Conservation (phyloP, 2,329 filamentous ascomycete genomes). For the Claviceps monticola region DNA sequence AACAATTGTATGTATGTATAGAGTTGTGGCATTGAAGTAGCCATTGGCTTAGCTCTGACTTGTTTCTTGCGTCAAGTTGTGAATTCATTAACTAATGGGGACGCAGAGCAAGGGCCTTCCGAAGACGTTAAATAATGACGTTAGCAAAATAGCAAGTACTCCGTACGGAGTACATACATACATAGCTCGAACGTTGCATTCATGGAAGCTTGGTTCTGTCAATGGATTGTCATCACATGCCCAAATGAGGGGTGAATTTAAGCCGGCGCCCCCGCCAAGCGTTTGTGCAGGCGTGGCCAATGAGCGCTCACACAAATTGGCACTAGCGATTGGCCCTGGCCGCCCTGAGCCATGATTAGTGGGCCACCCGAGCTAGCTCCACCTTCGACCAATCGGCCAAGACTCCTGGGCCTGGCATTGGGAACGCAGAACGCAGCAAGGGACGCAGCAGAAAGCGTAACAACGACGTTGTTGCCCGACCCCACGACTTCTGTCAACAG, state of each 20-base stretch:
- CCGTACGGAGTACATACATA: no score
- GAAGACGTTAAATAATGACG: no score
- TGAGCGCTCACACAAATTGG: background rate
- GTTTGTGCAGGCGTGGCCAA: background rate
- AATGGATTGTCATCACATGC: background rate
- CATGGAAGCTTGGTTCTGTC: no score
- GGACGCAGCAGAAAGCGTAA: background rate
- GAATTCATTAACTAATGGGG: no score
- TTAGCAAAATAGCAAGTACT: no score
- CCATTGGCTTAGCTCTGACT: no score
- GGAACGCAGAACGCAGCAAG: background rate
- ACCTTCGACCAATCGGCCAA: background rate
- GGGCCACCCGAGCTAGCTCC: background rate
- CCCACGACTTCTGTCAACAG: conserved; percentile 1
- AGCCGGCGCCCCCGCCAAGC: background rate
- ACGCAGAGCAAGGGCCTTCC: no score
- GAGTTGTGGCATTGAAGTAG: no score
- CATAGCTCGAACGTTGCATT: no score
- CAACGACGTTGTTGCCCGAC: background rate
- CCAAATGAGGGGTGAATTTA: background rate
- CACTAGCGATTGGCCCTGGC: background rate
- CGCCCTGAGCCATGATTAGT: no score
- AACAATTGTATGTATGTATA: no score
- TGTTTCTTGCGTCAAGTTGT: no score
- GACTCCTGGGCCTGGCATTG: background rate